Evolutionary conservation across 2,329 filamentous ascomycete genomes (phyloP), one percentile per base, ranked within the genome.

Genomic region (Epichloe brachyelytri): DNA sequence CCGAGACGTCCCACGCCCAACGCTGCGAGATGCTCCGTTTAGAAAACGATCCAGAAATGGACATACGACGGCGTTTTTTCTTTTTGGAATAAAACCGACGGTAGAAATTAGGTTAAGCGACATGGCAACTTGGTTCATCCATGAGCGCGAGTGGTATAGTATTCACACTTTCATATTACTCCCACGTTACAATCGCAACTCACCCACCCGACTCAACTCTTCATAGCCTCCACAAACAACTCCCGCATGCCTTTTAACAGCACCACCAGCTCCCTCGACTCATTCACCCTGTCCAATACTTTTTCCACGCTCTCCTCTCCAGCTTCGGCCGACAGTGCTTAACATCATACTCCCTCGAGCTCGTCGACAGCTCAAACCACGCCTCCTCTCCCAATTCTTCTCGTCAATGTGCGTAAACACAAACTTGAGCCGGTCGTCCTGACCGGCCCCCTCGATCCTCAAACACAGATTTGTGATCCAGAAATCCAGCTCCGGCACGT

Each of bases 391-490:
- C 84, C 87, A 90, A 63, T 93, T 84, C 60, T 82, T 80, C 71
- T 95, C 88, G 63, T 94, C 82, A 44, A 97, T 74, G 65, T 94
- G 87, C 30, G 82, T 86, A 63, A 88, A 98, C 2, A 93, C 79
- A 65, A 98, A 95, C 67, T 91, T 91, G 59, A 98, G 74, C 26
- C 86, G 78, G 68, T 96, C 90, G 55, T 87, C 83, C 62, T 80
- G 79, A 1, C 88, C 90, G 0, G 87, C 86, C 2, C 91, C 91
- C 63, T 97, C 91, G 62, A 98, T 94, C 54, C 85, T 76, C 63
- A 97, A 68, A 53, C 91, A 90, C 53, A 98, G 73, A 64, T 91
- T 93, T 50, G 85, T 85, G 65, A 95, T 86, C 93, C 93, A 98
- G 65, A 97, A 97, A 58, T 90, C 86, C 44, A 98, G 76, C 71